Evolutionary conservation across 2,329 filamentous ascomycete species (phyloP), one percentile per base, ranked within the genome.

Genomic region (Domatiomyces globalis): DNA sequence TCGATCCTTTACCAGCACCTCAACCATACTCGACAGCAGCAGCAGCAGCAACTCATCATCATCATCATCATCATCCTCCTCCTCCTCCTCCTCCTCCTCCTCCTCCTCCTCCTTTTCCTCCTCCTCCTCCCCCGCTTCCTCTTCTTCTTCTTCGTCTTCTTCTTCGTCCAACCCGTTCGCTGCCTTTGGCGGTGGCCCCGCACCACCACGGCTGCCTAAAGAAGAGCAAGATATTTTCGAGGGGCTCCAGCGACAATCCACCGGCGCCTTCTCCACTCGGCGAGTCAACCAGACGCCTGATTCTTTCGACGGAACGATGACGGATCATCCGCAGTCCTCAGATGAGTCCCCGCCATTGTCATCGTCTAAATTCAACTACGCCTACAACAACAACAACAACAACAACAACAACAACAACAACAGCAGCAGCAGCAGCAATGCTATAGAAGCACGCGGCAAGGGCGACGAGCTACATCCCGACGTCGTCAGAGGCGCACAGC

Each of bases 171-270:
- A 39, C 43, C 22, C 47, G 2, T 42, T 42, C 10, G 47, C 17
- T 10, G 12, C 42, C 15, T 56, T 59, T 48, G 50, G 54, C 33
- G 43, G 50, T 33, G 55, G 58, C 15, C 86, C 90, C 20, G 71
- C 86, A 6, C 92, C 92, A 15, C 89, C 87, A 0, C 85, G 87
- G 47, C 85, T 96, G 9, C 87, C 90, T 5, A 81, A 87, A 62
- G 81, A 86, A 67, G 83, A 95, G 61, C 89, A 95, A 72, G 86
- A 88, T 65, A 79, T 94, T 58, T 95, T 92, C 66, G 89, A 95
- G 69, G 77, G 81, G 43, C 83, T 96, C 3, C 88, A 95, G 65
- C 79, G 79, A 60, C 74, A 76, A 65, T 94, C 73, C 59, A 94
- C 80, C 58, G 87, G 77, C 56, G 92, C 70, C 56, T 95, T 79